Evolutionary conservation across 192 early-diverging fungal species (phyloP), one percentile per base, ranked within the genome.

Genomic region (Coemansia sp.): DNA sequence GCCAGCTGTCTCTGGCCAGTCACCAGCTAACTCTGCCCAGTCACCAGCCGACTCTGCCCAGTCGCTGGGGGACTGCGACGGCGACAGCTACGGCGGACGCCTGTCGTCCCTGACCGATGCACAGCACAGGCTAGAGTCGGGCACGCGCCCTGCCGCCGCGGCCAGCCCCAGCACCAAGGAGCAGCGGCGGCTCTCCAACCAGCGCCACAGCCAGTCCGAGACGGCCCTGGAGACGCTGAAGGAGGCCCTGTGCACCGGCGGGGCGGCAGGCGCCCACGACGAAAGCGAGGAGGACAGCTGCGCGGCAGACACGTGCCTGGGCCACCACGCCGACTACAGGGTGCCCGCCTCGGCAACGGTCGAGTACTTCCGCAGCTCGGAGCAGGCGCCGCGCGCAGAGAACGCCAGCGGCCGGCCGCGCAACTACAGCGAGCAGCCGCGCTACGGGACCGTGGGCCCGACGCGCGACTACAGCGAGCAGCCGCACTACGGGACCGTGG

Each of bases 201-300:
- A 80, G 68, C 77, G 77, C 15, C 68, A 70, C 72, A 80, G 77
- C 72, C 77, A 80, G 68, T 80, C 77, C 0, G 77, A 80, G 62
- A 74, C 77, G 4, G 77, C 77, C 1, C 73, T 80, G 15, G 77
- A 80, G 68, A 70, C 77, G 15, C 60, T 80, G 6, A 74, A 74
- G 20, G 77, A 79, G 31, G 65, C 72, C 1, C 31, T 65, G 39
- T 60, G 39, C 15, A 62, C 40, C 25, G 19, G 32, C 6, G 53
- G 40, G 40, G 27, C 17, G 29, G 22, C 46, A 37, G 32, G 14
- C 12, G 43, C 17, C 12, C 65, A 49, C 3, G 35, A 59, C 35
- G 56, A 46, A 24, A 24, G 36, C 29, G 39, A 20, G 25, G 47
- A 32, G 3, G 32, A 66, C 20, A 39, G 46, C 54, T 32, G 39